A percentile compares a stretch with the other conserved stretches of the same genome.
Conservation (phyloP, 2,329 filamentous ascomycete species). For the Fusarium tjaetaba region DNA sequence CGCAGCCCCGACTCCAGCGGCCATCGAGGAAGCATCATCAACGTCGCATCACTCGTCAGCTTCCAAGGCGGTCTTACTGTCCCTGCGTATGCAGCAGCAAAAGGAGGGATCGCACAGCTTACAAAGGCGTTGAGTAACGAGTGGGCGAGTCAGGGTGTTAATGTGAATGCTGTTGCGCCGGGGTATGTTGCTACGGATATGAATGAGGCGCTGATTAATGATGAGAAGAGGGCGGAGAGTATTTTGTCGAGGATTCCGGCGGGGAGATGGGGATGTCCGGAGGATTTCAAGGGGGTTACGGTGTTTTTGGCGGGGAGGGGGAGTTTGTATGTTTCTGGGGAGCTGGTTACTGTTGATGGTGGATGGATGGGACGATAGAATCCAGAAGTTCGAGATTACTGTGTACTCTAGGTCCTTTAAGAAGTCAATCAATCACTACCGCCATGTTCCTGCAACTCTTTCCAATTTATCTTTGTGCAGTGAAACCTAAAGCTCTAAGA, state of each 20-base stretch:
- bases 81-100: slow-evolving; percentile 85
- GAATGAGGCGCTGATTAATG: slow-evolving; percentile 83
- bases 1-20: slow-evolving; percentile 60
- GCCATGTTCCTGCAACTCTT: too few species aligned
- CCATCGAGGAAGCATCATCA: slow-evolving; percentile 79
- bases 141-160: slow-evolving; percentile 82
- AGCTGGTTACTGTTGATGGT: slow-evolving; percentile 85
- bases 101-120: slow-evolving; percentile 85
- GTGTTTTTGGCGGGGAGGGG: slow-evolving; percentile 80
- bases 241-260: slow-evolving; percentile 86
- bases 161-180: slow-evolving; percentile 87
- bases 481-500: accelerated
- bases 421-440: accelerated
- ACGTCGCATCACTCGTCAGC: slow-evolving; percentile 80
- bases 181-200: slow-evolving; percentile 93
- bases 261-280: slow-evolving; percentile 82
- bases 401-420: accelerated
- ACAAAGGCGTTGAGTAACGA: slow-evolving; percentile 90
- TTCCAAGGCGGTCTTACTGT: slow-evolving; percentile 91
- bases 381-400: accelerated
- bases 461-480: too few species aligned
- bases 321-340: slow-evolving; percentile 82
- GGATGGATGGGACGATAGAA: slow-evolving; percentile 59
- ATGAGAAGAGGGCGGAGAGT: slow-evolving; percentile 73
- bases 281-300: slow-evolving; percentile 86